Evolutionary conservation across 2,329 filamentous ascomycete genomes (phyloP).

Genomic region (Botryotinia calthae): DNA sequence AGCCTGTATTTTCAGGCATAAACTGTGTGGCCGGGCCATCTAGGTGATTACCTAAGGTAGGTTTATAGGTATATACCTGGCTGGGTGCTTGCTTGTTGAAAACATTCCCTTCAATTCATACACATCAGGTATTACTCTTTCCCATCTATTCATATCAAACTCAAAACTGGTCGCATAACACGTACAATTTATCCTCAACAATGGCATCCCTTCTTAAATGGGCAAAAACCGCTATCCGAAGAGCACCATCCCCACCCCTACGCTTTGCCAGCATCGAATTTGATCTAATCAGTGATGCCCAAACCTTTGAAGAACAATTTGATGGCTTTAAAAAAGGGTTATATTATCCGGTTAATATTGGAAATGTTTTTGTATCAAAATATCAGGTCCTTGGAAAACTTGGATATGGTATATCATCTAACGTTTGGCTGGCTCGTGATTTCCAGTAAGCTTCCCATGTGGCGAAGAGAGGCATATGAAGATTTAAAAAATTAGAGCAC

Average conservation of each 20-base stretch:
- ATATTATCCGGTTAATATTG: conserved; percentile 2
- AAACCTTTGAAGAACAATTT: background rate
- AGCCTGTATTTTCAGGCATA: no score
- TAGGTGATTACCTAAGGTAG: no score
- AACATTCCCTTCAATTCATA: no score
- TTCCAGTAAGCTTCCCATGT: conserved; percentile 22
- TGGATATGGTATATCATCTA: conserved; percentile 27
- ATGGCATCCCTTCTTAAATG: conserved; percentile 1
- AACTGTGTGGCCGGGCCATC: no score
- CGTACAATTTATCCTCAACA: background rate
- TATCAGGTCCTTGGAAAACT: conserved; percentile 31
- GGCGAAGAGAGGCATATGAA: background rate
- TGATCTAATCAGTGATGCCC: background rate
- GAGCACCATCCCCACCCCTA: background rate
- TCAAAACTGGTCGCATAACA: background rate
- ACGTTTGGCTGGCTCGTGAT: conserved; percentile 28
- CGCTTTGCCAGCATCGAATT: background rate
- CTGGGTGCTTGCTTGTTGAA: no score
- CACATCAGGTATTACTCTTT: background rate
- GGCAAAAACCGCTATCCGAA: background rate
- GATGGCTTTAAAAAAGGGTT: background rate
- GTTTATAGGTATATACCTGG: no score
- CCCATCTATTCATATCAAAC: background rate
- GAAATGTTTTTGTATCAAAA: conserved; percentile 26
- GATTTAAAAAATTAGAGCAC: conserved; percentile 4